phyloP scores from a whole-genome alignment of 1,284 basidiomycete species.

The Ceratorhiza oryzae-sativae region DNA sequence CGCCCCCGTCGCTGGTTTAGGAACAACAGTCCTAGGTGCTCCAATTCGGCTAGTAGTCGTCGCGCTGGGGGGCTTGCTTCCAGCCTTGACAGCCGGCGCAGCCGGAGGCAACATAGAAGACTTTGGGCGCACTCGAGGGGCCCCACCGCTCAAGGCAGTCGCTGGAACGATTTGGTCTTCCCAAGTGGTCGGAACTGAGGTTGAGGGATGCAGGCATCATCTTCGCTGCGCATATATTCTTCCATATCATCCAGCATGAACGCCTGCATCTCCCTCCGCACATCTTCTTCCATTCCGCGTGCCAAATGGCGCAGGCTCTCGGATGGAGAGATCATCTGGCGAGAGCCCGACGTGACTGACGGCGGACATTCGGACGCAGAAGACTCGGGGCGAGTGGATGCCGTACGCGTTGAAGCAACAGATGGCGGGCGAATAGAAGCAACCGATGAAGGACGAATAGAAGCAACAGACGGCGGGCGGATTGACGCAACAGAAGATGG shows the following conservation, averaged over 20 bases:
- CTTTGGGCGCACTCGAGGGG: conserved; percentile 8
- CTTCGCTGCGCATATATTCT: conserved; percentile 22
- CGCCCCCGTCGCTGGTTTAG: not conserved
- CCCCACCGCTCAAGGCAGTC: not conserved
- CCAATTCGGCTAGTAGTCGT: not conserved
- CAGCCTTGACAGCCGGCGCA: not conserved
- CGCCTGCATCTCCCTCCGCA: conserved; percentile 19
- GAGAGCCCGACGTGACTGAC: not conserved
- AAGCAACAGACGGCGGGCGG: conserved; percentile 13
- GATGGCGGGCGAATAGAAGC: conserved; percentile 17
- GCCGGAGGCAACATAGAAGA: conserved; percentile 3
- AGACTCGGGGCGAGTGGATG: conserved; percentile 18
- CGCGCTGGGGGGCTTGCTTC: not conserved
- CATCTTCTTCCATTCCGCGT: conserved; percentile 15
- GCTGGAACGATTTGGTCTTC: conserved; percentile 5
- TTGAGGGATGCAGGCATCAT: not conserved
- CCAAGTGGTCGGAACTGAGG: not conserved
- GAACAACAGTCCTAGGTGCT: not conserved
- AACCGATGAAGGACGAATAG: conserved; percentile 7
- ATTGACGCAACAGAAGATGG: conserved; percentile 9
- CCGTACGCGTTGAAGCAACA: not conserved
- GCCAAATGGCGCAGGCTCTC: conserved; percentile 8
- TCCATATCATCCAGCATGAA: conserved; percentile 15
- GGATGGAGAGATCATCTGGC: not conserved
- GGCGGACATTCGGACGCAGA: not conserved